Percentiles rank a stretch among this genome's conserved stretches.
Conservation (phyloP, 352 stramenopile species). For the Pseudoperonospora humuli region DNA sequence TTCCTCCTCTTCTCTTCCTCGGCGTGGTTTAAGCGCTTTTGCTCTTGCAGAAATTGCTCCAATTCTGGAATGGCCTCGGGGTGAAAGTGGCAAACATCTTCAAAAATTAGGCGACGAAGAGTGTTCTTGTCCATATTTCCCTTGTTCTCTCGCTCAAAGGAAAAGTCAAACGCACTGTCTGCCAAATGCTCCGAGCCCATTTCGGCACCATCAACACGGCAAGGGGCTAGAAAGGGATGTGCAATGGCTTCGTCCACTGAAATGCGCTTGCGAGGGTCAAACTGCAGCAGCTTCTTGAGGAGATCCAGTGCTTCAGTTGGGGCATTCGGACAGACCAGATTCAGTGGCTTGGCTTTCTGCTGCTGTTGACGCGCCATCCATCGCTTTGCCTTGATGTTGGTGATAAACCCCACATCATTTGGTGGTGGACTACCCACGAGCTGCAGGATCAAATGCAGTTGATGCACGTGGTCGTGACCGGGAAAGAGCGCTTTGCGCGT, state of each 20-base stretch:
- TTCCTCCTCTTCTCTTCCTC: constrained; percentile 21
- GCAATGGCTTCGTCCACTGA: constrained; percentile 64
- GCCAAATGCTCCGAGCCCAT: constrained; percentile 31
- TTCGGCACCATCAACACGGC: constrained; percentile 42
- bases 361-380: constrained; percentile 75
- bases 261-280: constrained; percentile 81
- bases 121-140: constrained; percentile 68
- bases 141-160: constrained; percentile 62
- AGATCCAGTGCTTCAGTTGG: constrained; percentile 72
- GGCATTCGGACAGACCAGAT: constrained; percentile 45
- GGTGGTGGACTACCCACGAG: constrained; percentile 53
- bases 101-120: constrained; percentile 75
- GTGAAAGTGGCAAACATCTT: constrained; percentile 83
- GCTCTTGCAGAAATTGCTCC: constrained; percentile 38
- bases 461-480: constrained; percentile 79
- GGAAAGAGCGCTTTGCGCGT: constrained; percentile 72
- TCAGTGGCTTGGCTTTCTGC: constrained; percentile 42
- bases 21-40: constrained; percentile 30
- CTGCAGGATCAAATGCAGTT: constrained; percentile 86
- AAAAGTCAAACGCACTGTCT: constrained; percentile 62
- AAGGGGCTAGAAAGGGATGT: constrained; percentile 72
- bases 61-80: constrained; percentile 59
- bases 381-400: constrained; percentile 74
- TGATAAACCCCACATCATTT: constrained; percentile 72
- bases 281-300: constrained; percentile 78